Conservation (phyloP, 306 rosid genomes). For the Quercus bicolor region DNA sequence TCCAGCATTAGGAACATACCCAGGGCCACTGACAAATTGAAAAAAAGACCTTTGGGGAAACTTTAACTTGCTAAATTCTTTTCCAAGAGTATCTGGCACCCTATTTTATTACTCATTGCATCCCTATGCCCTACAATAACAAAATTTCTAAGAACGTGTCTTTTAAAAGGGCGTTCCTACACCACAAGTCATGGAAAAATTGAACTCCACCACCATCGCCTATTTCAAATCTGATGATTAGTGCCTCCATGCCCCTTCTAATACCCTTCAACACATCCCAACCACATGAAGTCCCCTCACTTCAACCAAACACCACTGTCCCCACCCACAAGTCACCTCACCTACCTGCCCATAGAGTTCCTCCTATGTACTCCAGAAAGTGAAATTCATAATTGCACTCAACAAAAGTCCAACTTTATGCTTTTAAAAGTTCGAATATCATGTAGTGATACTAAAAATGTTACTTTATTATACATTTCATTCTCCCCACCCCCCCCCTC, state of each 20-base stretch:
- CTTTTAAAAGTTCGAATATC: neutral
- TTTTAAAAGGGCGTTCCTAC: neutral
- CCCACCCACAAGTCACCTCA: neutral
- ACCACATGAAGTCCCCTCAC: neutral
- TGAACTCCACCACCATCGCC: neutral
- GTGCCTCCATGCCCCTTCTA: neutral
- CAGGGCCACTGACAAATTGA: neutral
- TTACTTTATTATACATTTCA: neutral
- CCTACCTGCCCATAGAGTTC: neutral
- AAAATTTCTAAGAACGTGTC: neutral
- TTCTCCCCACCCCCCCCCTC: neutral
- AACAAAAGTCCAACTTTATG: neutral
- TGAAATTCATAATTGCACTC: neutral
- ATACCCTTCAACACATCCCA: neutral
- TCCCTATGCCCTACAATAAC: neutral
- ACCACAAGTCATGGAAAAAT: neutral
- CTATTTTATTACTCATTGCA: neutral
- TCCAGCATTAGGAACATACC: neutral
- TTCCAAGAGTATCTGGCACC: neutral
- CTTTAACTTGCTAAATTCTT: neutral
- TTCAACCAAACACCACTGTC: neutral
- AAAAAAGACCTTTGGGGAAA: neutral
- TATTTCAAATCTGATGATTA: neutral
- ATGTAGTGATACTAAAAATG: neutral
- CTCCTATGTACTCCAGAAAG: neutral